A percentile compares a stretch with the other conserved stretches of the same genome.
Conservation (phyloP, 2,329 filamentous ascomycete species). For the Diplocarpon mali region DNA sequence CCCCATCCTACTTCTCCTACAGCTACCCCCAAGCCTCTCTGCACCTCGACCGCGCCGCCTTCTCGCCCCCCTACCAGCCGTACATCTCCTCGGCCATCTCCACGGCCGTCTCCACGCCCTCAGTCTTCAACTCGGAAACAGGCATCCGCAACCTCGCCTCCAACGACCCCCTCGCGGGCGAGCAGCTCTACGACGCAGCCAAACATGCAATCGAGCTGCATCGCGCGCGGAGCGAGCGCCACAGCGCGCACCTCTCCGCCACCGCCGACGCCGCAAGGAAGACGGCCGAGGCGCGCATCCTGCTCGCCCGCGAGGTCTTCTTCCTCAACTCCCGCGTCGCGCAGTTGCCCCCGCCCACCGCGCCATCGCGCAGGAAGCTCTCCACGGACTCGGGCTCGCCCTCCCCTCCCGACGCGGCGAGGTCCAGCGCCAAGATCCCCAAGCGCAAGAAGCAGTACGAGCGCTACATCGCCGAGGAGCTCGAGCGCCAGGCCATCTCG, state of each 20-base stretch:
- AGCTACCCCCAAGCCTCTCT: constrained; percentile 6
- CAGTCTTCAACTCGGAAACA: constrained; percentile 5
- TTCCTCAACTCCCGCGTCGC: constrained; percentile 3
- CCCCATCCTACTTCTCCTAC: constrained; percentile 6
- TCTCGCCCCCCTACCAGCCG: neutral
- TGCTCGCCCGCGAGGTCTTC: constrained; percentile 1
- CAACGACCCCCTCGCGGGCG: too few species aligned
- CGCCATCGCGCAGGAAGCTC: neutral
- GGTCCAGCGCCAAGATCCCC: neutral
- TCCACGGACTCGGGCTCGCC: neutral
- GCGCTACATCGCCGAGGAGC: constrained; percentile 4
- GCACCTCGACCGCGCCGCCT: constrained; percentile 9
- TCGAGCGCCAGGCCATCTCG: neutral
- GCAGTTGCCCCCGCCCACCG: neutral
- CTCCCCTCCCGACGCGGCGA: neutral
- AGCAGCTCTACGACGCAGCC: neutral
- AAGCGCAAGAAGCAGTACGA: constrained; percentile 1
- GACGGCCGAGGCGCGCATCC: neutral
- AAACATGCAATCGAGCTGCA: neutral
- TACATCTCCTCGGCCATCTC: neutral
- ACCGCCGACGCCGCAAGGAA: neutral
- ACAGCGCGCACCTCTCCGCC: neutral
- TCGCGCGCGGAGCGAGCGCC: neutral
- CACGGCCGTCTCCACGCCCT: constrained; percentile 4
- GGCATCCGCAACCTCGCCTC: neutral